Evolutionary conservation across 805 yeast species (phyloP).

Genomic region (Scheffersomyces spartinae): DNA sequence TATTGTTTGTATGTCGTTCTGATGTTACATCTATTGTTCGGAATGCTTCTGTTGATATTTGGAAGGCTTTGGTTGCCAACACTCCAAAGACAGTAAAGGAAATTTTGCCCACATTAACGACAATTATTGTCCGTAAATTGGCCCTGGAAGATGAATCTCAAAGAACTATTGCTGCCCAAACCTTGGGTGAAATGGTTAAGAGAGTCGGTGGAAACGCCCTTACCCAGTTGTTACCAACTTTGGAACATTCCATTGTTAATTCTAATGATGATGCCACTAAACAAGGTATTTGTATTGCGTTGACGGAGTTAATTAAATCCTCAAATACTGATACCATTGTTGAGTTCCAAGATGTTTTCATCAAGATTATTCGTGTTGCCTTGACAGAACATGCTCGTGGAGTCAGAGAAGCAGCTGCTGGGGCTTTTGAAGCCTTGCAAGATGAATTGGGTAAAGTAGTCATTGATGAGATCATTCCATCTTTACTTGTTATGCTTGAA

Average conservation of each 20-base stretch:
- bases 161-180: slow-evolving; percentile 81
- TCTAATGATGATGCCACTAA: slow-evolving; percentile 75
- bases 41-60: slow-evolving; percentile 80
- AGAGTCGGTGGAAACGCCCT: slow-evolving; percentile 87
- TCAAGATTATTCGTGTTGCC: slow-evolving; percentile 66
- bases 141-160: slow-evolving; percentile 74
- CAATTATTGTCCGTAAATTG: slow-evolving; percentile 67
- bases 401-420: slow-evolving; percentile 87
- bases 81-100: slow-evolving; percentile 93
- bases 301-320: slow-evolving; percentile 73
- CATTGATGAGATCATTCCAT: slow-evolving; percentile 81
- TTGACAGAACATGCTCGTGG: slow-evolving; percentile 60
- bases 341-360: slow-evolving; percentile 57
- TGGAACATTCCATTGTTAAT: slow-evolving; percentile 53
- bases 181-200: slow-evolving; percentile 89
- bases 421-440: slow-evolving; percentile 81
- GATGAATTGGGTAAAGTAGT: slow-evolving; percentile 73
- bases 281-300: slow-evolving; percentile 94
- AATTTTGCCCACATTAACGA: slow-evolving; percentile 73
- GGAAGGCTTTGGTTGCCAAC: slow-evolving; percentile 94
- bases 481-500: slow-evolving; percentile 60
- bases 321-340: slow-evolving; percentile 48
- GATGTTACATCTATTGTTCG: slow-evolving; percentile 84
- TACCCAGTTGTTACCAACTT: slow-evolving; percentile 72
- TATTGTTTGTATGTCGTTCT: slow-evolving; percentile 89